phyloP scores from a whole-genome alignment of 495 filamentous ascomycete species.

The Neurospora sp. region DNA sequence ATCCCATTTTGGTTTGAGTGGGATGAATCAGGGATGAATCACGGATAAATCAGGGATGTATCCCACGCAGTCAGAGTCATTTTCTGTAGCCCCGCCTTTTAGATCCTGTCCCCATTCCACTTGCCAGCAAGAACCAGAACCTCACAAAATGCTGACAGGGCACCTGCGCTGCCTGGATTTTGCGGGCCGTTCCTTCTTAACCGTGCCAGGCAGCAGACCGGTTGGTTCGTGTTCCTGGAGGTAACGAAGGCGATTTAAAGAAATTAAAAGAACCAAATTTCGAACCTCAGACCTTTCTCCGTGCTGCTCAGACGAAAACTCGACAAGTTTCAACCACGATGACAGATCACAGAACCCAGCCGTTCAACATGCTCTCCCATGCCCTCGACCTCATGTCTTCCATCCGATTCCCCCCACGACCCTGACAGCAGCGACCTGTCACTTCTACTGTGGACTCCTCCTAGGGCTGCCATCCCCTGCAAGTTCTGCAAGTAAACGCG shows the following conservation, averaged over 20 bases:
- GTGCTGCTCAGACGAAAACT: background rate
- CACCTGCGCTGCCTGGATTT: background rate
- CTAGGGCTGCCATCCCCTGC: background rate
- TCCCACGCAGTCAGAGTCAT: background rate
- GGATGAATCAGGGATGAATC: too few species aligned
- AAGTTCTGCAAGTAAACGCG: background rate
- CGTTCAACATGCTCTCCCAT: background rate
- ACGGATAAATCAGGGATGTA: background rate
- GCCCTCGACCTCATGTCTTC: background rate
- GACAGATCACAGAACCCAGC: background rate
- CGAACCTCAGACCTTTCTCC: background rate
- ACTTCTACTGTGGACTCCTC: background rate
- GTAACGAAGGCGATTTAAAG: background rate
- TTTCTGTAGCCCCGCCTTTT: background rate
- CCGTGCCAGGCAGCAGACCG: background rate
- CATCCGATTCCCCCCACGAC: background rate
- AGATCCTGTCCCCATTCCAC: background rate
- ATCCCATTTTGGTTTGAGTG: background rate
- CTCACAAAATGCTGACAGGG: background rate
- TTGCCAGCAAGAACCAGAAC: background rate
- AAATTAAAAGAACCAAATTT: background rate
- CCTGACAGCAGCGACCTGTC: background rate
- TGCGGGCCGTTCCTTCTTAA: background rate
- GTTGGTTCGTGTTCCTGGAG: background rate
- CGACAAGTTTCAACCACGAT: background rate